Evolutionary conservation across 1,284 basidiomycete genomes (phyloP).

Genomic region (Ganoderma lingzhi): DNA sequence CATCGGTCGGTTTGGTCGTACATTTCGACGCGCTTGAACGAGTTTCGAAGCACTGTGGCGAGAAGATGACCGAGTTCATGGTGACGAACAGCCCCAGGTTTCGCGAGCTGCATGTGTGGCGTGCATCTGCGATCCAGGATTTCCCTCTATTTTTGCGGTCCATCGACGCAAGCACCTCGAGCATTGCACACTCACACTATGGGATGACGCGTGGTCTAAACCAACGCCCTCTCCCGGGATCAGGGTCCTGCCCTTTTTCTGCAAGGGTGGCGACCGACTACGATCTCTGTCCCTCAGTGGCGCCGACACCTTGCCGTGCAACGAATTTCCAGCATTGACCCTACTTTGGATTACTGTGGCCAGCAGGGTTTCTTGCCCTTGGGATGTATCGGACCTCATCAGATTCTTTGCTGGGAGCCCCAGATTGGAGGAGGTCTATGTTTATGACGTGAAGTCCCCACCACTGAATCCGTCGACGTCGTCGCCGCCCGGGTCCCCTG

Average conservation of each 20-base stretch:
- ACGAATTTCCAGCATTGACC: constrained; percentile 6
- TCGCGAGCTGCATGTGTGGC: not conserved
- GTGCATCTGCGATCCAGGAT: not conserved
- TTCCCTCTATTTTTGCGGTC: not conserved
- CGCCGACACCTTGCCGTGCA: not conserved
- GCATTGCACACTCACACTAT: not conserved
- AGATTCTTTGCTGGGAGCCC: constrained; percentile 11
- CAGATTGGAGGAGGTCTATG: constrained; percentile 4
- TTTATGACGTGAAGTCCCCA: not conserved
- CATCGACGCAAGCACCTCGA: not conserved
- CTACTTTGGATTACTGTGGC: not conserved
- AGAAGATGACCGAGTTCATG: not conserved
- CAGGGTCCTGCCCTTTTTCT: constrained; percentile 4
- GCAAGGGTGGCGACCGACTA: not conserved
- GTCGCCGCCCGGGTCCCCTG: not conserved
- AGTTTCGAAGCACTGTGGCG: not conserved
- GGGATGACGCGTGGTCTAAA: not conserved
- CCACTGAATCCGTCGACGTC: not conserved
- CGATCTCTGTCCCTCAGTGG: constrained; percentile 8
- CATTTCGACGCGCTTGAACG: not conserved
- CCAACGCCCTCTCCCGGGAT: not conserved
- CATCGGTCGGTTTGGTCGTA: not conserved
- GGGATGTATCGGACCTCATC: constrained; percentile 4
- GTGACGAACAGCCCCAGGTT: not conserved
- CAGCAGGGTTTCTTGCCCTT: not conserved